A percentile compares a stretch with the other conserved stretches of the same genome.
Evolutionary conservation across 768 basidiomycete species (phyloP).

Genomic region (Udeniomyces megalosporus): DNA sequence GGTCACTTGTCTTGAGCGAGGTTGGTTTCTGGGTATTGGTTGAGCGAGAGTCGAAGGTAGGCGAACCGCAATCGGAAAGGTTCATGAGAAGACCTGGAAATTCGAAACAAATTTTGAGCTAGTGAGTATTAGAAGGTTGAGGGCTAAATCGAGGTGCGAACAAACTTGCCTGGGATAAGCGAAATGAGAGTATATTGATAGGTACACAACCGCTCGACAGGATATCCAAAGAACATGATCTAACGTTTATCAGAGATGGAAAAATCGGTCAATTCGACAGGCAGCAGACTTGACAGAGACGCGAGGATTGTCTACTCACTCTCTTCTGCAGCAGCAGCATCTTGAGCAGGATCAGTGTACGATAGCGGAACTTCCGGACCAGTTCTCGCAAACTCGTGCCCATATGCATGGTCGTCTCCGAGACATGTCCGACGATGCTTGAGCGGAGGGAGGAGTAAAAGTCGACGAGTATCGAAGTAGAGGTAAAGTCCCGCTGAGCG

Average conservation of each 20-base stretch:
- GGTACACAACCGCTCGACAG: constrained; percentile 87
- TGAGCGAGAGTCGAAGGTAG: constrained; percentile 49
- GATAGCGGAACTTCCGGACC: constrained; percentile 81
- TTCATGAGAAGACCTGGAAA: constrained; percentile 62
- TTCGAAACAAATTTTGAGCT: too few relatives aligned
- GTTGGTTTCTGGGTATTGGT: constrained; percentile 54
- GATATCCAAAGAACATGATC: constrained; percentile 95
- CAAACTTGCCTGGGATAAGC: constrained; percentile 3
- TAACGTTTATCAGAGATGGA: constrained; percentile 23
- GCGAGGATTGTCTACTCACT: constrained; percentile 36
- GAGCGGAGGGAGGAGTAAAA: constrained; percentile 62
- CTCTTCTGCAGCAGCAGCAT: constrained; percentile 83
- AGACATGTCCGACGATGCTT: constrained; percentile 60
- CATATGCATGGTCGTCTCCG: constrained; percentile 87
- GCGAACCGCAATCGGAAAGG: constrained; percentile 80
- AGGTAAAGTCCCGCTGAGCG: constrained; percentile 75
- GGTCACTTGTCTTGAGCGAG: constrained; percentile 71
- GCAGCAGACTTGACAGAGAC: neutral
- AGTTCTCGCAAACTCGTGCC: constrained; percentile 69
- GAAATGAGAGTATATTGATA: constrained; percentile 81
- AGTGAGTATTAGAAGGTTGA: neutral
- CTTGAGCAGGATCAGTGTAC: constrained; percentile 83
- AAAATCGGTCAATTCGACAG: neutral
- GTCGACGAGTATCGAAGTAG: constrained; percentile 74
- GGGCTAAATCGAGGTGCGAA: neutral